These are phyloP conservation scores for Exophiala lecanii-corni DNA, from an alignment of 2,329 filamentous ascomycete species.

Conservation along the genomic window DNA sequence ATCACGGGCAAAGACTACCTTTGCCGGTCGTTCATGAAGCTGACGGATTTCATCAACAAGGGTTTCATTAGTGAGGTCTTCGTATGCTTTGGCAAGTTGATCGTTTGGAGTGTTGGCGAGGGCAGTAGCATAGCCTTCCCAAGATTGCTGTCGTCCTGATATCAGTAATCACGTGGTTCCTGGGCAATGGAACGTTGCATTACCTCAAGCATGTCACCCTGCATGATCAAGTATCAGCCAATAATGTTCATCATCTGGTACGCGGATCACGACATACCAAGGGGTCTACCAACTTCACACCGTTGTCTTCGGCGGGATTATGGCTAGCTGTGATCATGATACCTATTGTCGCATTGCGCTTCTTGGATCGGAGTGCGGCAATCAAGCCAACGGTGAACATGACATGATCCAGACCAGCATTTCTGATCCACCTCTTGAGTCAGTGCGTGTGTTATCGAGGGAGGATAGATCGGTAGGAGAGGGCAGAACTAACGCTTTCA, in stretches of 20 bases:
- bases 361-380: slow-evolving; percentile 81
- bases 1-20: slow-evolving; percentile 85
- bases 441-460: slow-evolving; percentile 30
- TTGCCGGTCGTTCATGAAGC: slow-evolving; percentile 58
- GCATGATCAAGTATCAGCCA: slow-evolving; percentile 16
- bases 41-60: slow-evolving; percentile 57
- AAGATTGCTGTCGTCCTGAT: slow-evolving; percentile 55
- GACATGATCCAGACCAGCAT: slow-evolving; percentile 45
- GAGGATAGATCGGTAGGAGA: slow-evolving; percentile 25
- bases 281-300: slow-evolving; percentile 92
- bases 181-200: slow-evolving; percentile 17
- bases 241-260: slow-evolving; percentile 4
- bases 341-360: slow-evolving; percentile 85
- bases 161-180: slow-evolving; percentile 22
- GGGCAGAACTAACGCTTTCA: slow-evolving; percentile 57
- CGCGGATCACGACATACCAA: slow-evolving; percentile 51
- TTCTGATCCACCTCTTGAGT: slow-evolving; percentile 54
- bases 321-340: slow-evolving; percentile 96
- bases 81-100: slow-evolving; percentile 71
- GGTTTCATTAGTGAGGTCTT: slow-evolving; percentile 67
- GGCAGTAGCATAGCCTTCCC: slow-evolving; percentile 83
- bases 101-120: slow-evolving; percentile 81
- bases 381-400: slow-evolving; percentile 89
- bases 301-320: slow-evolving; percentile 85
- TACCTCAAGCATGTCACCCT: slow-evolving; percentile 94